Conservation (phyloP, 2,329 filamentous ascomycete genomes). For the Fusarium penzigii region DNA sequence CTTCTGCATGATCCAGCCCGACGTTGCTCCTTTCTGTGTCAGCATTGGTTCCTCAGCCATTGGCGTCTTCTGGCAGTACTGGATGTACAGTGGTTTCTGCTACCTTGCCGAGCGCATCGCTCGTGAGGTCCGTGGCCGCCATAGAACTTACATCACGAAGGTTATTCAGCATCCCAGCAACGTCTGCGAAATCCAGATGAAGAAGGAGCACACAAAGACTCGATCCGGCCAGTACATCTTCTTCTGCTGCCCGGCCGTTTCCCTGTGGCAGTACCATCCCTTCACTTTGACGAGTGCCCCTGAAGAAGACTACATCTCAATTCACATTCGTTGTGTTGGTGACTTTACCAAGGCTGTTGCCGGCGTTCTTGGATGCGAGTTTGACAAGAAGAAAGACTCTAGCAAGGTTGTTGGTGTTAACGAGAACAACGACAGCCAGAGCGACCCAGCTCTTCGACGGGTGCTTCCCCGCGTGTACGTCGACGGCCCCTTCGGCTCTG, state of each 20-base stretch:
- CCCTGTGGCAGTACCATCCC: conserved; percentile 85
- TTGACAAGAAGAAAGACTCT: conserved; percentile 54
- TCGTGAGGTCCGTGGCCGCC: conserved; percentile 75
- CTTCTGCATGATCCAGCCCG: conserved; percentile 88
- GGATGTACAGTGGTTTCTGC: conserved; percentile 80
- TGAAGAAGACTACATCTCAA: conserved; percentile 87
- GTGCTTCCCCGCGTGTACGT: conserved; percentile 80
- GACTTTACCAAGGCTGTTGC: conserved; percentile 76
- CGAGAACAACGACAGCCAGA: conserved; percentile 50
- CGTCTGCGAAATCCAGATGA: conserved; percentile 88
- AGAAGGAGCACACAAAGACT: conserved; percentile 84
- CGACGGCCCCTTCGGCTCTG: conserved; percentile 82
- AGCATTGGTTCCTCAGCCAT: conserved; percentile 64
- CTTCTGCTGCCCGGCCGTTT: conserved; percentile 82
- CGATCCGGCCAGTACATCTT: conserved; percentile 86
- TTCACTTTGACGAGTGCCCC: conserved; percentile 85
- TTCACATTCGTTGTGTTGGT: conserved; percentile 81
- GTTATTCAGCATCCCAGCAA: conserved; percentile 88
- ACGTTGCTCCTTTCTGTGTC: conserved; percentile 76
- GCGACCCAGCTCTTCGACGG: conserved; percentile 70
- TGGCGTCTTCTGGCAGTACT: conserved; percentile 88
- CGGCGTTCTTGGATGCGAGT: conserved; percentile 73
- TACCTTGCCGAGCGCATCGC: conserved; percentile 80
- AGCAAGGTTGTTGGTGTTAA: conserved; percentile 72
- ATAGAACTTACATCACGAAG: conserved; percentile 86